A percentile compares a stretch with the other conserved stretches of the same genome.
phyloP scores from a whole-genome alignment of 2,329 filamentous ascomycete species.

The Colletotrichum aenigma region DNA sequence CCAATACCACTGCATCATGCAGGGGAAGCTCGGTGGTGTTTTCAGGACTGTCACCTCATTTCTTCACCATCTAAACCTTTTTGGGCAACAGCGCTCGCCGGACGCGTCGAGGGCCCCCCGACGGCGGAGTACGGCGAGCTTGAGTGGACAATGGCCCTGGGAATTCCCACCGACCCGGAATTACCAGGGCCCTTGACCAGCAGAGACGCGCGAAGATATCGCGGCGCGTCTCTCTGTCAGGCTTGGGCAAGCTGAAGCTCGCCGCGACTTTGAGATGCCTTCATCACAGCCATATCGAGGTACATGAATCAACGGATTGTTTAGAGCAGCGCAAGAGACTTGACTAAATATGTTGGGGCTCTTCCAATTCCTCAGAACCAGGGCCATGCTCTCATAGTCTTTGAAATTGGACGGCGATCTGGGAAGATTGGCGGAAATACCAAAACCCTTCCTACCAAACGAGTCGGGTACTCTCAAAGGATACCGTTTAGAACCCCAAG shows the following conservation, averaged over 20 bases:
- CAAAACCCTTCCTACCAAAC: not conserved
- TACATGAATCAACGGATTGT: not conserved
- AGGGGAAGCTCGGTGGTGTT: slow-evolving; percentile 8
- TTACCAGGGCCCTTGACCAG: not conserved
- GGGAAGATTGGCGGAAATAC: not conserved
- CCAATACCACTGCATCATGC: slow-evolving; percentile 20
- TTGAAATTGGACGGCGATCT: not conserved
- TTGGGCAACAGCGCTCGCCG: not conserved
- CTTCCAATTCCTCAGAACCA: not conserved
- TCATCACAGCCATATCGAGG: not conserved
- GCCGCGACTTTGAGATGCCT: not conserved
- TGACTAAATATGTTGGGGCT: not conserved
- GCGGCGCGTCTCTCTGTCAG: not conserved
- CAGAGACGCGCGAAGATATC: not conserved
- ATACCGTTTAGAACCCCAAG: not conserved
- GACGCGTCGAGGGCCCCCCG: not conserved
- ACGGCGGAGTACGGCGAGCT: not conserved
- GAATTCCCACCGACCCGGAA: not conserved
- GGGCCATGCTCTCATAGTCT: not conserved
- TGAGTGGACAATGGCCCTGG: not conserved
- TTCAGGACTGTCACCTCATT: slow-evolving; percentile 7
- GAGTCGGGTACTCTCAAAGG: not conserved
- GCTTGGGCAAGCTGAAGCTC: not conserved
- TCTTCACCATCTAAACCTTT: not conserved
- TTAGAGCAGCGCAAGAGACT: not conserved